Base-by-base conservation (phyloP, 306 rosid species). In the Cucumis cinereus region DNA sequence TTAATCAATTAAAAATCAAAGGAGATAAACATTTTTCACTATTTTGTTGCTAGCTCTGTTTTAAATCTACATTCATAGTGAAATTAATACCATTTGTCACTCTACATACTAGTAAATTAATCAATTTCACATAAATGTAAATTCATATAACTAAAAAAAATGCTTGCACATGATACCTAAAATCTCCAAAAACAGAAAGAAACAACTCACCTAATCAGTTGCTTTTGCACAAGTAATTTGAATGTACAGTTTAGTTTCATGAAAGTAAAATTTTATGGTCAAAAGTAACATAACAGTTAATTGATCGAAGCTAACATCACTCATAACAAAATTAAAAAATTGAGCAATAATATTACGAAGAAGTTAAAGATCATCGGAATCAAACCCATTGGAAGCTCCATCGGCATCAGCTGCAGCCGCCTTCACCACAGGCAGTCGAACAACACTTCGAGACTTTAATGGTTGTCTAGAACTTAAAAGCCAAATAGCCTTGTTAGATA, bases 401-500 rank as follows among this genome's bases (percentile, higher is more conserved):
- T 78, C 88, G 8, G 88, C 91, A 77, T 83, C 90, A 7, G 90
- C 90, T 30, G 90, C 90, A 16, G 88, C 79, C 19, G 89, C 91
- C 36, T 60, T 67, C 19, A 79, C 88, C 59, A 80, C 78, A 26
- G 84, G 79, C 71, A 30, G 35, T 38, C 41, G 81, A 78, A 61
- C 85, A 2, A 67, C 61, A 56, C 83, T 76, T 30, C 86, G 83
- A n/a, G 72, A 80, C 33, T 76, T 86, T 76, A 87, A 59, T 47
- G 58, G 50, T 52, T 77, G 84, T 47, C 78, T 54, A 88, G 72
- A 86, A 47, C 79, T 77, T 57, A 84, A 81, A 62, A 79, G 53
- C 2, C 77, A 60, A 45, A 76, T 75, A 19, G 68, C 73, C 70
- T 78, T 83, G 73, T 52, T 68, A 2, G 86, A 64, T 17, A 76